Base-by-base conservation (phyloP, 495 filamentous ascomycete species). In the Patellaria atrata region DNA sequence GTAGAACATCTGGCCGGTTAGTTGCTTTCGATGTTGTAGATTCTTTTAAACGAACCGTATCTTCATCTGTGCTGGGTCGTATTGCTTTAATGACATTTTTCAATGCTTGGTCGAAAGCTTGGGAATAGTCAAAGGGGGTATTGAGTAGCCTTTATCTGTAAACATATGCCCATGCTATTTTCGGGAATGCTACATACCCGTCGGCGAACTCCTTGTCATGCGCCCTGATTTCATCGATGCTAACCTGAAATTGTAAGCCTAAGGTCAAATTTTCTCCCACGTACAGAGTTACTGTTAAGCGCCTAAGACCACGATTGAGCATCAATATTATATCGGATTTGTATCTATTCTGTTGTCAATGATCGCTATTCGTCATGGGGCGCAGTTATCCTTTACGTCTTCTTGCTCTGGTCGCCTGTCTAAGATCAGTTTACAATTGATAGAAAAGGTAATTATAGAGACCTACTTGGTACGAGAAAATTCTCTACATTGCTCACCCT, bases 141-240 rank as follows among this genome's bases (percentile, higher is more conserved):
- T 77, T 74, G 39, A 96, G 68, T 12, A 96, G 68, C 27, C 73
- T 73, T 35, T 18, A 45, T 39, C 15, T 11, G 8, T 27, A 13
- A 23, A 5, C 11, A 11, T 5, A n/a, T n/a, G n/a, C n/a, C 24
- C 16, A 2, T 23, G 18, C 15, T 19, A 7, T 17, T 11, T 12
- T 26, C 12, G 18, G 26, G 6, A 13, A 22, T 13, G 27, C n/a
- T 21, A 37, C 57, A 22, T 58, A 72, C 65, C 84, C 84, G 43
- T 94, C 83, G 44, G 91, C 82, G 20, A 96, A 67, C 45, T 89
- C 82, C 40, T 78, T 59, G 52, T 81, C 92, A 61, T 94, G 86
- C 42, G 80, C 70, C 55, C 91, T 69, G 53, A 96, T 80, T 52
- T 94, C 84, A 60, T 96, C 91, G 40, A 99, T 69, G 63, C 84